phyloP scores from a whole-genome alignment of 305 asterid genomes.

The Ajuga reptans region DNA sequence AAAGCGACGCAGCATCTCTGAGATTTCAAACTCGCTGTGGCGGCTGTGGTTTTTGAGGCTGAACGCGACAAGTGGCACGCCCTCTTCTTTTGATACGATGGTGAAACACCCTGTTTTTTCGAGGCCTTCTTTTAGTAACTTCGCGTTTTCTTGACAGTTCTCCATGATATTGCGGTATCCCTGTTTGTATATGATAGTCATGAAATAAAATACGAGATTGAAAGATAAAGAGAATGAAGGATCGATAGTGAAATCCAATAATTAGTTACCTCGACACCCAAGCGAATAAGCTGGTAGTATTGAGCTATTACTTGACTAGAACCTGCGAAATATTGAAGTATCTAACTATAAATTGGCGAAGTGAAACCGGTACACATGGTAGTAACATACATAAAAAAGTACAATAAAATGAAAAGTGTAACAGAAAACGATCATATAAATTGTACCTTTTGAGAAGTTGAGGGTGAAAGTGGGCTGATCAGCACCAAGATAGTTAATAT shows the following conservation, averaged over 20 bases:
- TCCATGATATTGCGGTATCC: slow-evolving; percentile 46
- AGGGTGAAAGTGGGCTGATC: slow-evolving; percentile 56
- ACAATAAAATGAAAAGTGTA: too few relatives aligned
- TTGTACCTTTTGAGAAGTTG: slow-evolving; percentile 49
- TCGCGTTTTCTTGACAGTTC: slow-evolving; percentile 47
- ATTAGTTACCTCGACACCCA: slow-evolving; percentile 45
- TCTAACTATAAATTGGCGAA: background rate
- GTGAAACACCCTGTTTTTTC: slow-evolving; percentile 37
- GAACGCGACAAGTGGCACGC: slow-evolving; percentile 50
- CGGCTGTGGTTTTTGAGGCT: slow-evolving; percentile 38
- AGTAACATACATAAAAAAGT: too few relatives aligned
- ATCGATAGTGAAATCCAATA: too few relatives aligned
- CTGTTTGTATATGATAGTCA: background rate
- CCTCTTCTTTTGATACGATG: slow-evolving; percentile 42
- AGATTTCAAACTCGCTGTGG: slow-evolving; percentile 44
- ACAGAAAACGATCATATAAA: too few relatives aligned
- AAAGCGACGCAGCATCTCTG: slow-evolving; percentile 38
- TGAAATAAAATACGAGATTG: background rate
- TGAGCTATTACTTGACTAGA: slow-evolving; percentile 60
- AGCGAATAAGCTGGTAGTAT: slow-evolving; percentile 49
- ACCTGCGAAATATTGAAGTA: slow-evolving; percentile 25
- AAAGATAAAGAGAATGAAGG: background rate
- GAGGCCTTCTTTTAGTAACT: slow-evolving; percentile 29
- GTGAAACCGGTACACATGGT: too few relatives aligned
- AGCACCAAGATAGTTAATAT: slow-evolving; percentile 43